Evolutionary conservation across 139 green algal species (phyloP).

Genomic region (Chlamydomonas sphaeroides): DNA sequence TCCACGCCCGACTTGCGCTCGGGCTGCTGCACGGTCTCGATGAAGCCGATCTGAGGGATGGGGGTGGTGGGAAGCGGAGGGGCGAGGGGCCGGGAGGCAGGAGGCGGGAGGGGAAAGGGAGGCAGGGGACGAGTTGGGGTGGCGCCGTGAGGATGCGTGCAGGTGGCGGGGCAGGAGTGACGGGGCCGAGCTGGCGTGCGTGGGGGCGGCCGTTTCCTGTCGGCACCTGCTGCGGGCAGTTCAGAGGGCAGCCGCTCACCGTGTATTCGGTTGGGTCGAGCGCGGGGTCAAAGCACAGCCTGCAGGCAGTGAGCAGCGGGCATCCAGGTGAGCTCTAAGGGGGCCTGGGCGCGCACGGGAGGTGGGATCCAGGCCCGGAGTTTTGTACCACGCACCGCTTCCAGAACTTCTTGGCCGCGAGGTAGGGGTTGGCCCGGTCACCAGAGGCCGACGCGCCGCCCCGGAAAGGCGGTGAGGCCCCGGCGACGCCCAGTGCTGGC

Average conservation of each 20-base stretch:
- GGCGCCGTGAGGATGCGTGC: too few species aligned
- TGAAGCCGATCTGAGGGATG: constrained; percentile 50
- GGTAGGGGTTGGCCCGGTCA: constrained; percentile 26
- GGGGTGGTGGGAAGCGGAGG: not conserved
- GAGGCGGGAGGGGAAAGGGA: constrained; percentile 3
- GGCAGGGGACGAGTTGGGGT: too few species aligned
- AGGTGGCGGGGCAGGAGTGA: too few species aligned
- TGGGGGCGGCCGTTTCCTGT: too few species aligned
- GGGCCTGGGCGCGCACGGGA: too few species aligned
- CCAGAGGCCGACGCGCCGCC: not conserved
- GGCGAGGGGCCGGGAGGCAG: constrained; percentile 34
- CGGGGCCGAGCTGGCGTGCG: too few species aligned
- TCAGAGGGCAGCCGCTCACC: constrained; percentile 6
- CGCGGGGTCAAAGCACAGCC: constrained; percentile 45
- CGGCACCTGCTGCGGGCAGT: too few species aligned
- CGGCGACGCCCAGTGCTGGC: not conserved
- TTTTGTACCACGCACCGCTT: too few species aligned
- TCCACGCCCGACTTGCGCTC: constrained; percentile 56
- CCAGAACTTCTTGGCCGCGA: constrained; percentile 52
- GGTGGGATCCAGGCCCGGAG: too few species aligned
- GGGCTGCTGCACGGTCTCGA: constrained; percentile 52
- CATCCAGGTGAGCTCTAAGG: too few species aligned
- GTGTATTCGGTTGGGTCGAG: constrained; percentile 44
- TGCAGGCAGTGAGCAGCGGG: too few species aligned
- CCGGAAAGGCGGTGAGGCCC: constrained; percentile 9